A percentile compares a stretch with the other conserved stretches of the same genome.
Evolutionary conservation across 73 alveolate genomes (phyloP).

Genomic region (Chromera velia): DNA sequence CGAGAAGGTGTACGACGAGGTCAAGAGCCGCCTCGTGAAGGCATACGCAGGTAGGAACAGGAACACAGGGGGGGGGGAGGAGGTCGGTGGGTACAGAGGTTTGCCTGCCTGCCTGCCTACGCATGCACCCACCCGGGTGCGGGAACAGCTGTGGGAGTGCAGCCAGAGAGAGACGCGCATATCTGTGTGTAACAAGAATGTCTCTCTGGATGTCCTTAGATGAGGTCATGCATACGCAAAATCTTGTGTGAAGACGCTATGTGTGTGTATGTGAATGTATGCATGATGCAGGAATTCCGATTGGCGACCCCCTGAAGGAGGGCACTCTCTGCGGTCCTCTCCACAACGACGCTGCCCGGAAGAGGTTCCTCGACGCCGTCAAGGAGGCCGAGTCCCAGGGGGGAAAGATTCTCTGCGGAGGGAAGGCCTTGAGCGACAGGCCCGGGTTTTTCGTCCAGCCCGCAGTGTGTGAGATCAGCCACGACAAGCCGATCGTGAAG

Average conservation of each 20-base stretch:
- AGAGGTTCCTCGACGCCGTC: conserved; percentile 55
- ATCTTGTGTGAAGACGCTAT: no score
- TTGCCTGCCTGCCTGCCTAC: no score
- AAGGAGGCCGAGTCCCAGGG: conserved; percentile 66
- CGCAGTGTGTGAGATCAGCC: conserved; percentile 64
- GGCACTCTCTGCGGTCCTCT: conserved; percentile 75
- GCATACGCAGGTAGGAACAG: conserved; percentile 40
- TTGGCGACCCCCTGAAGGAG: conserved; percentile 66
- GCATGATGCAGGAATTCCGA: no score
- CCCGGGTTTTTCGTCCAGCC: conserved; percentile 78
- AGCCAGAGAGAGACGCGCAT: no score
- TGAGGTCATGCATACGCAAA: no score
- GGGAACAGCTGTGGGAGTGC: no score
- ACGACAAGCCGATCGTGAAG: conserved; percentile 59
- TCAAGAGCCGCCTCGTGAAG: conserved; percentile 45
- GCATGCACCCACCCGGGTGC: no score
- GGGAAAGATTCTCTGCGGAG: conserved; percentile 72
- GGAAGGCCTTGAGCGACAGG: conserved; percentile 55
- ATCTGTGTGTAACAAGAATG: no score
- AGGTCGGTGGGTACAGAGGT: no score
- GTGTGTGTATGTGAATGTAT: no score
- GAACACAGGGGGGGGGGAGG: not conserved
- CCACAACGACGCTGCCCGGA: conserved; percentile 63
- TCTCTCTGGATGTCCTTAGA: no score
- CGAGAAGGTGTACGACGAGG: conserved; percentile 47